A percentile compares a stretch with the other conserved stretches of the same genome.
Evolutionary conservation across 2,329 filamentous ascomycete species (phyloP).

Genomic region (Achaetomium macrosporum): DNA sequence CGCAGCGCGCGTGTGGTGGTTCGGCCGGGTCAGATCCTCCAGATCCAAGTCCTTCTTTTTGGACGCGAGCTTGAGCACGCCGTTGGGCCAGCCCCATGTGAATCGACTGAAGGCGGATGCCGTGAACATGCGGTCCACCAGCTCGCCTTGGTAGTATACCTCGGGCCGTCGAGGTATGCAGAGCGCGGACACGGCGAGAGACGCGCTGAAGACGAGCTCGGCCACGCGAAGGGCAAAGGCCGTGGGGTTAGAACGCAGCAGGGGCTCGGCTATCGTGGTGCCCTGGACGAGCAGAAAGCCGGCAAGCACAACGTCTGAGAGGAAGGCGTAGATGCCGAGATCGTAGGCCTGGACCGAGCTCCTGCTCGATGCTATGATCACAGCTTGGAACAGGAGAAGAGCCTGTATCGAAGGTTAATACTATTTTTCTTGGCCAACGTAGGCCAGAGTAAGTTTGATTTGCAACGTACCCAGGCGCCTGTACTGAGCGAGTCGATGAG

Average conservation of each 20-base stretch:
- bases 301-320: conserved; percentile 42
- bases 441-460: too few relatives aligned
- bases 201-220: conserved; percentile 41
- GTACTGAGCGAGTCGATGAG: conserved; percentile 56
- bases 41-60: conserved; percentile 56
- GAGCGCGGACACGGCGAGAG: conserved; percentile 44
- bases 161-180: conserved; percentile 61
- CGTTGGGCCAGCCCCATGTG: conserved; percentile 59
- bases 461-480: conserved; percentile 55
- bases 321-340: conserved; percentile 46
- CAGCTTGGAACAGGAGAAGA: conserved; percentile 47
- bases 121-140: conserved; percentile 60
- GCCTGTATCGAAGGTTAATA: conserved; percentile 38
- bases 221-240: conserved; percentile 42
- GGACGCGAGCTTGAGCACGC: conserved; percentile 48
- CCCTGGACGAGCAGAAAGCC: conserved; percentile 42
- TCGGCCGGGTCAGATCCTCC: conserved; percentile 56
- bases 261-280: conserved; percentile 32
- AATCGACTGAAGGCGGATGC: conserved; percentile 55
- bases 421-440: too few relatives aligned
- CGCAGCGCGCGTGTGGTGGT: conserved; percentile 47
- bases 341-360: conserved; percentile 47
- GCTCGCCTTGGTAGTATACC: conserved; percentile 52
- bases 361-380: conserved; percentile 43
- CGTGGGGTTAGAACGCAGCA: conserved; percentile 29